These are phyloP conservation scores for Echinosophora koreensis DNA, from an alignment of 306 rosid genomes.

Conservation along the genomic window DNA sequence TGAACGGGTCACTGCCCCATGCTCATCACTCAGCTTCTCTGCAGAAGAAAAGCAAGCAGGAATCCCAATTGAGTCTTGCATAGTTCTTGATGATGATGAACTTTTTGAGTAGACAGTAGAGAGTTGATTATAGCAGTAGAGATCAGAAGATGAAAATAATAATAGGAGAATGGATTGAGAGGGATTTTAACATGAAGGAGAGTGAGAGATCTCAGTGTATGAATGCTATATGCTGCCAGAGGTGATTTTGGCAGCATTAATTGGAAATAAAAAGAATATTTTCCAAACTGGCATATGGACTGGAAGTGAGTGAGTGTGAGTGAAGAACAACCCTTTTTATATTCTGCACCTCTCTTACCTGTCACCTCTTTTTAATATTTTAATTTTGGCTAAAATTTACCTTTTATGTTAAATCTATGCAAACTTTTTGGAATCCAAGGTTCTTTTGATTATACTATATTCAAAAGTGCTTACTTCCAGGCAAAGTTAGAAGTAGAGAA, in stretches of 20 bases:
- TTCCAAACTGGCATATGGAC: slow-evolving; percentile 69
- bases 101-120: not conserved
- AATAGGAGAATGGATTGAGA: slow-evolving; percentile 41
- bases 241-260: slow-evolving; percentile 64
- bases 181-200: slow-evolving; percentile 43
- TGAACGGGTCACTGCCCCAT: slow-evolving; percentile 66
- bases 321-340: slow-evolving; percentile 65
- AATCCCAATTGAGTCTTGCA: slow-evolving; percentile 81
- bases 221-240: slow-evolving; percentile 65
- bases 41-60: slow-evolving; percentile 79
- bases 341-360: slow-evolving; percentile 56
- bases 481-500: slow-evolving; percentile 53
- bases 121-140: not conserved
- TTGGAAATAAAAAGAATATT: slow-evolving; percentile 45
- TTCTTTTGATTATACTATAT: slow-evolving; percentile 57
- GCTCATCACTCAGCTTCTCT: slow-evolving; percentile 59
- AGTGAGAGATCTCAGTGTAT: slow-evolving; percentile 59
- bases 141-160: slow-evolving; percentile 34
- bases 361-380: slow-evolving; percentile 46
- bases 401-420: slow-evolving; percentile 39
- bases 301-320: slow-evolving; percentile 74
- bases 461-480: slow-evolving; percentile 52
- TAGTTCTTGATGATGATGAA: slow-evolving; percentile 40
- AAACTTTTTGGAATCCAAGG: slow-evolving; percentile 61
- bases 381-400: slow-evolving; percentile 19